These are phyloP conservation scores for Aspergillus phoenicis DNA, from an alignment of 2,329 filamentous ascomycete species.

Conservation along the genomic window DNA sequence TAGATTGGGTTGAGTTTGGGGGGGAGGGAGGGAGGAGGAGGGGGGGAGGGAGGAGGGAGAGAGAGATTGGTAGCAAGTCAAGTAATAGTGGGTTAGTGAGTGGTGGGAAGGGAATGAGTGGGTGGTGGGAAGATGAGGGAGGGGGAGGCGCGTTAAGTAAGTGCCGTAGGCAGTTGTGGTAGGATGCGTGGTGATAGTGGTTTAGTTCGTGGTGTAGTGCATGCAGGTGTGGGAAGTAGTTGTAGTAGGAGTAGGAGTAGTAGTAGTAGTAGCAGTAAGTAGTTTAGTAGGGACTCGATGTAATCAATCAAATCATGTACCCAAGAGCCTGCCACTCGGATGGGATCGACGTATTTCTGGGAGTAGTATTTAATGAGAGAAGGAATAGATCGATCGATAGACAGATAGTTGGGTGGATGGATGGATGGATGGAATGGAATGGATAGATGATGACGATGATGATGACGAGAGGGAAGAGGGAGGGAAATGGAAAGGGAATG, in stretches of 20 bases:
- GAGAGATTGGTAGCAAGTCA: slow-evolving; percentile 4
- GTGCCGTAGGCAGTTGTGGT: slow-evolving; percentile 3
- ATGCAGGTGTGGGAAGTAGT: background rate
- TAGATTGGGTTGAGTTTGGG: slow-evolving; percentile 18
- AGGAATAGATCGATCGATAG: no score
- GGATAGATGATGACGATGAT: background rate
- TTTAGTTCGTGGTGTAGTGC: no score
- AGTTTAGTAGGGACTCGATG: background rate
- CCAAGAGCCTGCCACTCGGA: no score
- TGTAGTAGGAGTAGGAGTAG: background rate
- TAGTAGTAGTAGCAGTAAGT: no score
- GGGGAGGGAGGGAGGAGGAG: slow-evolving; percentile 18
- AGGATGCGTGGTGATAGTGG: background rate
- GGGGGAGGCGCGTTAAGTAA: slow-evolving; percentile 7
- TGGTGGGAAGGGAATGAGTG: background rate
- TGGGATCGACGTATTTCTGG: no score
- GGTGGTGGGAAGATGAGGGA: slow-evolving; percentile 6
- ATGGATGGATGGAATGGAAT: no score
- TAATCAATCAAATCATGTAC: background rate
- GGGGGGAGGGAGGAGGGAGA: slow-evolving; percentile 15
- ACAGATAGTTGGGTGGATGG: background rate
- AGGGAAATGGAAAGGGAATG: background rate
- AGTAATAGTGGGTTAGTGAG: slow-evolving; percentile 1
- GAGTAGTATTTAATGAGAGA: background rate
- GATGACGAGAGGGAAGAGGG: background rate